These are phyloP conservation scores for Huntiella decipiens DNA, from an alignment of 2,329 filamentous ascomycete genomes.

Conservation along the genomic window DNA sequence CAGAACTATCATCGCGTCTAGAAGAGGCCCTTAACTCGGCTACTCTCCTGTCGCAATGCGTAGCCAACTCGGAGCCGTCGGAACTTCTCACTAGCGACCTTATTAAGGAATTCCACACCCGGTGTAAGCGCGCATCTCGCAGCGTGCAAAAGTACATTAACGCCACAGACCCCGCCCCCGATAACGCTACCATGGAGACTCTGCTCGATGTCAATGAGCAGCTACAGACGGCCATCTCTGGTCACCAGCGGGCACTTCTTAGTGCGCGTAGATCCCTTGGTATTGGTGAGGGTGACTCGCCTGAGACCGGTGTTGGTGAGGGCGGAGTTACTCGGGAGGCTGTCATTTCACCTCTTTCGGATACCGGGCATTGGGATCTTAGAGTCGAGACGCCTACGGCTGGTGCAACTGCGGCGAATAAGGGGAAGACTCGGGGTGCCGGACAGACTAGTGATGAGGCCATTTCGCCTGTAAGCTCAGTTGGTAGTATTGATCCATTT, in stretches of 20 bases:
- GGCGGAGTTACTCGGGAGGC: neutral
- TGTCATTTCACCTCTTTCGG: neutral
- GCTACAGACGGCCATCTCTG: slow-evolving; percentile 60
- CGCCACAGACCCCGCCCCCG: slow-evolving; percentile 57
- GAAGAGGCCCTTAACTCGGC: slow-evolving; percentile 84
- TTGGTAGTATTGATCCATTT: neutral
- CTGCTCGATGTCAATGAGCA: slow-evolving; percentile 92
- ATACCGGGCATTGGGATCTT: neutral
- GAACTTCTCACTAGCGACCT: slow-evolving; percentile 74
- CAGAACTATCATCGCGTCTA: slow-evolving; percentile 64
- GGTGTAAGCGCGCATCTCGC: slow-evolving; percentile 62
- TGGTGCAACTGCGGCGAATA: neutral
- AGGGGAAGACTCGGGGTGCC: neutral
- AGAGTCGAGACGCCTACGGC: neutral
- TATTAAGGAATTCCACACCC: slow-evolving; percentile 75
- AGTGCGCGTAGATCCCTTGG: slow-evolving; percentile 38
- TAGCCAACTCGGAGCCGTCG: slow-evolving; percentile 60
- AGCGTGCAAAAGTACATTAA: slow-evolving; percentile 77
- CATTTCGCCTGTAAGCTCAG: neutral
- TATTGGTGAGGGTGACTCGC: slow-evolving; percentile 15
- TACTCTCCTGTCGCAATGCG: slow-evolving; percentile 77
- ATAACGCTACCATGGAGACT: slow-evolving; percentile 84
- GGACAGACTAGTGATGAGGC: neutral
- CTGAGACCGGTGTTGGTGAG: slow-evolving; percentile 12
- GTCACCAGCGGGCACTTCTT: slow-evolving; percentile 67